Base-by-base conservation (phyloP, 1,284 basidiomycete species). In the Pholiota adiposa region DNA sequence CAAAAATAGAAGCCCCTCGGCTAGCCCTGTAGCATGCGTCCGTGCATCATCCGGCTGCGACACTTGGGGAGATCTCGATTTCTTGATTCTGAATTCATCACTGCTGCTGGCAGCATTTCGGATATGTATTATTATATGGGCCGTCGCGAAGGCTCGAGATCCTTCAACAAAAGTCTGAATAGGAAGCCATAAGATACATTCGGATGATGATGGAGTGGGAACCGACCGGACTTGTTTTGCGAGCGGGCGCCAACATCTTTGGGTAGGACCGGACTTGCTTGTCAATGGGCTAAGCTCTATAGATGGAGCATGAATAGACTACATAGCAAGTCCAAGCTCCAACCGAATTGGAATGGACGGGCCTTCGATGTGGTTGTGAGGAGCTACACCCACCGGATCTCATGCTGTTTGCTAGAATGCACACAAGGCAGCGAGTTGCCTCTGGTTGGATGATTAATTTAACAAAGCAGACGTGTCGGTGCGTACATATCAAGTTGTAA, bases 61-160 rank as follows among this genome's bases (percentile, higher is more conserved):
- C 29, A 34, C 23, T 33, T 12, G 33, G 48, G 5, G 41, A 50
- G 36, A 49, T 48, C 41, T 23, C 12, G 54, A 46, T 21, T 53
- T 16, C 31, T 5, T 33, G 31, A 33, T 38, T 11, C 44, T 46
- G 23, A 46, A 46, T 5, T 29, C 53, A 44, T n/a, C n/a, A n/a
- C n/a, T n/a, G n/a, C 9, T 44, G 41, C n/a, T 41, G 27, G 51
- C 44, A 46, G 44, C 25, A 38, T 16, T n/a, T n/a, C 5, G 29
- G 11, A 31, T 11, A 31, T 4, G 14, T 7, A 38, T 7, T 38
- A 38, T 33, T 38, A 38, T n/a, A 7, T 27, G 29, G 19, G 44
- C 19, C 48, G 48, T 38, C 36, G 25, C 33, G 33, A 49, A 50
- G 44, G 54, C 33, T 46, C 54, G 48, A 50, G 46, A 56, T 56